Evolutionary conservation across 129 eudicot species (phyloP), one percentile per base, ranked within the genome.

Genomic region (Pittosporum tobira): DNA sequence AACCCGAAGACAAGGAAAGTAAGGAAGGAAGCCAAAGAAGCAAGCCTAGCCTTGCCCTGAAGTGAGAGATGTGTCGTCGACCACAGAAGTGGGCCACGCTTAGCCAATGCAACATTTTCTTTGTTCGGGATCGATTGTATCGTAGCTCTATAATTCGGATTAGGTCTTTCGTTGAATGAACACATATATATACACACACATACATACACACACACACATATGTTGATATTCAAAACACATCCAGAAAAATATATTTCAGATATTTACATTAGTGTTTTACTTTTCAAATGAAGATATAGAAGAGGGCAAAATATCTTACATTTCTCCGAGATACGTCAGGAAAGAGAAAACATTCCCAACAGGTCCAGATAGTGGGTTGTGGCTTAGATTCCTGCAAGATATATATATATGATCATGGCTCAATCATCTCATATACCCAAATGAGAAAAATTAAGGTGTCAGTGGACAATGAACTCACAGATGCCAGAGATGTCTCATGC

Each of bases 321-420:
- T 86, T 61, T 80, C 90, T 71, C 22, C 70, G 54, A 91, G 82
- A 63, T 56, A 51, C 38, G 51, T 58, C 14, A 91, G 76, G 66
- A 85, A 89, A 45, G 73, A 63, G 56, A 91, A 91, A 54, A 91
- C 87, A 66, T 80, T 70, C 65, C 87, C 94, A 54, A 91, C 62
- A 16, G 89, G 70, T 48, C 96, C 96, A 48, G 90, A 73, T 71
- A 91, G 47, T 15, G 58, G 59, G 58, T 91, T 91, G 75, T 86
- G 90, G 89, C 98, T 91, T 75, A 86, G 61, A 61, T 86, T 91
- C 84, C 98, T 91, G 88, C 73, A 64, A 64, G 23, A 45, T 59
- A 53, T 63, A 74, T n/a, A n/a, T n/a, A n/a, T n/a, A n/a, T n/a
- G 46, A 37, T 44, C 34, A 50, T 48, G 62, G 51, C 44, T 63